Percentiles rank a stretch among this genome's conserved stretches.
These are phyloP conservation scores for Euphorbia lathyris DNA, from an alignment of 345 rosid species.

Conservation along the genomic window DNA sequence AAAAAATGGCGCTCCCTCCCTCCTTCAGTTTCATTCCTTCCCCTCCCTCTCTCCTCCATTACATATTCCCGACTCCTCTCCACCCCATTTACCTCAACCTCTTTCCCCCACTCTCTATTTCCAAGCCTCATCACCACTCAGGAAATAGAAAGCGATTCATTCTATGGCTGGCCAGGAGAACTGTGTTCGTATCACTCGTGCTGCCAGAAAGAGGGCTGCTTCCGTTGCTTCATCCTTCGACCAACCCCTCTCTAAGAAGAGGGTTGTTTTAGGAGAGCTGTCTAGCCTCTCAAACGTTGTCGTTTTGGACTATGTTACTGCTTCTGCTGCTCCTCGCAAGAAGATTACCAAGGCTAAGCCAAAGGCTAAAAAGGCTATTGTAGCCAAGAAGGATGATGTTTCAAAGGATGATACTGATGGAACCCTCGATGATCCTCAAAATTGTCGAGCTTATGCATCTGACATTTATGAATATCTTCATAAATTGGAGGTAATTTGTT, in stretches of 20 bases:
- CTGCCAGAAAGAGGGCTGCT: slow-evolving; percentile 51
- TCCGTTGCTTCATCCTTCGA: slow-evolving; percentile 13
- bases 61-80: neutral
- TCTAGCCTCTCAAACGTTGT: slow-evolving; percentile 38
- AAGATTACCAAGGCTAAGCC: slow-evolving; percentile 7
- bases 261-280: slow-evolving; percentile 68
- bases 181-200: slow-evolving; percentile 50
- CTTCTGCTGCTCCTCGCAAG: slow-evolving; percentile 5
- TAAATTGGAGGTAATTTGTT: slow-evolving; percentile 18
- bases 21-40: slow-evolving; percentile 19
- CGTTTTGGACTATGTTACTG: slow-evolving; percentile 4
- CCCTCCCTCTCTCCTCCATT: neutral
- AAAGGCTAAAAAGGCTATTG: slow-evolving; percentile 21
- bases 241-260: slow-evolving; percentile 43
- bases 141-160: neutral
- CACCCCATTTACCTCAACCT: neutral
- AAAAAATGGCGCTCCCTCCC: slow-evolving; percentile 36
- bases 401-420: slow-evolving; percentile 11
- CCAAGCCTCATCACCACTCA: neutral
- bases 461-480: slow-evolving; percentile 26
- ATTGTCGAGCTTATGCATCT: slow-evolving; percentile 20
- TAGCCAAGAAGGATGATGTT: neutral
- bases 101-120: neutral
- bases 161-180: slow-evolving; percentile 58
- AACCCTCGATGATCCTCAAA: slow-evolving; percentile 22